Percentiles rank a stretch among this genome's conserved stretches.
Evolutionary conservation across 768 basidiomycete genomes (phyloP).

Genomic region (Leucocoprinus sp.): DNA sequence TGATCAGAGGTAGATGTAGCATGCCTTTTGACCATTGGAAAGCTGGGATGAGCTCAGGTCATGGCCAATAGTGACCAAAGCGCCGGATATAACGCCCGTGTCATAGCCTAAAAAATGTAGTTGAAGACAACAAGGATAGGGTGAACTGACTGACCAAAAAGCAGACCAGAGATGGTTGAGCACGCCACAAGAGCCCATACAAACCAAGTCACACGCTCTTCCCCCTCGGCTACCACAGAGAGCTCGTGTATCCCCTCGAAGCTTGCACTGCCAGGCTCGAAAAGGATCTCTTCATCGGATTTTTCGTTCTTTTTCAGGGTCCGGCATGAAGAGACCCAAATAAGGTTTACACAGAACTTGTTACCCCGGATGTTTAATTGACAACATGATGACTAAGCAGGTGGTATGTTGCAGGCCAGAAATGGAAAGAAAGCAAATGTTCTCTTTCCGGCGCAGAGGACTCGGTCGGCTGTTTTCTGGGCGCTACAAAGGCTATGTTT

Average conservation of each 20-base stretch:
- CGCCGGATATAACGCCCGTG: slow-evolving; percentile 74
- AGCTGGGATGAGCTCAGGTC: slow-evolving; percentile 54
- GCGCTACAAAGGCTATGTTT: slow-evolving; percentile 27
- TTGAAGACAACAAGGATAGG: background rate
- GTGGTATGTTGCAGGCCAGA: too few relatives aligned
- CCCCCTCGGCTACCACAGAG: slow-evolving; percentile 53
- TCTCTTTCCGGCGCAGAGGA: background rate
- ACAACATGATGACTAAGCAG: background rate
- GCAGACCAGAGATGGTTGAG: slow-evolving; percentile 67
- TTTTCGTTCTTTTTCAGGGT: slow-evolving; percentile 2
- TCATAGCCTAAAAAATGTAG: slow-evolving; percentile 54
- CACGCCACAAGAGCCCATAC: slow-evolving; percentile 71
- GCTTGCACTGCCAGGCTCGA: slow-evolving; percentile 13
- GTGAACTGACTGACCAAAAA: slow-evolving; percentile 49
- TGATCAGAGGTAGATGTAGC: background rate
- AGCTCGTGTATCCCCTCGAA: slow-evolving; percentile 52
- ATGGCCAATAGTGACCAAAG: slow-evolving; percentile 63
- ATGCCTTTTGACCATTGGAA: slow-evolving; percentile 57
- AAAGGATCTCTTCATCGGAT: background rate
- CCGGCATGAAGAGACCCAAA: background rate
- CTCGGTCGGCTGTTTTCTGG: background rate
- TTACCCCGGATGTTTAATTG: background rate
- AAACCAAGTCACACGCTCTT: slow-evolving; percentile 62
- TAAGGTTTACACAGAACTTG: background rate
- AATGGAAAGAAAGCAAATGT: background rate